These are phyloP conservation scores for Dothideomycetidae sp. DNA, from an alignment of 2,329 filamentous ascomycete genomes.

Conservation along the genomic window DNA sequence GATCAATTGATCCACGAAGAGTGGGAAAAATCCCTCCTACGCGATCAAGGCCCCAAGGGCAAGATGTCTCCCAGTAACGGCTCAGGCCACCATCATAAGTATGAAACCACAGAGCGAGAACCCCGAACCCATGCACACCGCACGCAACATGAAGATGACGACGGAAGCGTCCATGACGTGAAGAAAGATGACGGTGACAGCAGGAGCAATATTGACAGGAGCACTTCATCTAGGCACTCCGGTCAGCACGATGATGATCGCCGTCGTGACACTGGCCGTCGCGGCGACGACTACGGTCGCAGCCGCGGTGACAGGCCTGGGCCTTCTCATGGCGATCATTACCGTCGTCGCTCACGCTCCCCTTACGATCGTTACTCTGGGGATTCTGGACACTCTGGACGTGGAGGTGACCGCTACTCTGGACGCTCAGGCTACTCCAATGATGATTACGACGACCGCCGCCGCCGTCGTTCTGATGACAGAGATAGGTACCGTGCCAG, in stretches of 20 bases:
- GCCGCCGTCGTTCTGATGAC: conserved; percentile 38
- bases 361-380: conserved; percentile 8
- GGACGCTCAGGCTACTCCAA: conserved; percentile 17
- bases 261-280: conserved; percentile 11
- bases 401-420: conserved; percentile 23
- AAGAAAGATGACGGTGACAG: conserved; percentile 26
- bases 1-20: no score
- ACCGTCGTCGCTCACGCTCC: conserved; percentile 15
- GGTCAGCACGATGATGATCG: conserved; percentile 10
- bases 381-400: conserved; percentile 27
- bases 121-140: conserved; percentile 18
- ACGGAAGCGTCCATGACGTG: conserved; percentile 16
- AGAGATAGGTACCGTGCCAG: conserved; percentile 40
- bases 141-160: conserved; percentile 13
- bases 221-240: conserved; percentile 19
- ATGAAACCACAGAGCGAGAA: conserved; percentile 5
- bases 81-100: no score
- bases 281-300: background rate
- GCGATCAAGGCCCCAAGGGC: no score
- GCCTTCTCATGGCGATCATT: conserved; percentile 15
- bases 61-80: no score
- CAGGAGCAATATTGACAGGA: conserved; percentile 25
- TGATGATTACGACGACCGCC: conserved; percentile 31
- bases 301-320: conserved; percentile 12
- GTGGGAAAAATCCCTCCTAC: no score